These are phyloP conservation scores for Fusarium sulawesiense DNA, from an alignment of 2,329 filamentous ascomycete species.

Conservation along the genomic window DNA sequence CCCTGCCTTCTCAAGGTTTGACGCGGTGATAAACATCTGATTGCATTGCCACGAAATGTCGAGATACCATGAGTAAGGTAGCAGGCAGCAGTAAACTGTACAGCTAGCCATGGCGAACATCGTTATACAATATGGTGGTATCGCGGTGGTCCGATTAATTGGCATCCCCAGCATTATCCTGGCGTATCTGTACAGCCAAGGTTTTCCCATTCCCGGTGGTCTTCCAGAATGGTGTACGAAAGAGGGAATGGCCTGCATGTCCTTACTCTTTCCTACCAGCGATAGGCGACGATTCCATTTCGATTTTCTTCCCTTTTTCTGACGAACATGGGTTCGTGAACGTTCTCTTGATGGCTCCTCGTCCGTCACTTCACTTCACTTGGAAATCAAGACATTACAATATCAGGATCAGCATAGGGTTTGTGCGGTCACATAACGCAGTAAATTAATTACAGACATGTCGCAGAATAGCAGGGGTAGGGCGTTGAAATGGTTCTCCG, in stretches of 20 bases:
- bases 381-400: conserved; percentile 14
- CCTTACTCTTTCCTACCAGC: conserved; percentile 2
- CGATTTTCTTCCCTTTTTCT: conserved; percentile 10
- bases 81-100: background rate
- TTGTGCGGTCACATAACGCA: conserved; percentile 6
- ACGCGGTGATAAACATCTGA: conserved; percentile 24
- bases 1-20: conserved; percentile 24
- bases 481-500: background rate
- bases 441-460: conserved; percentile 8
- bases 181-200: conserved; percentile 29
- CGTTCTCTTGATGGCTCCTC: background rate
- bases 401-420: conserved; percentile 23
- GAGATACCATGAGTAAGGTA: background rate
- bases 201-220: conserved; percentile 23
- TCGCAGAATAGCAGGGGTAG: conserved; percentile 1
- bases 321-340: conserved; percentile 13
- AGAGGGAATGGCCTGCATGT: conserved; percentile 11
- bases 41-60: conserved; percentile 1
- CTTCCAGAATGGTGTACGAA: conserved; percentile 39
- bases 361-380: background rate
- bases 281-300: conserved; percentile 5
- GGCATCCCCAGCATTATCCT: conserved; percentile 31
- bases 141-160: conserved; percentile 22
- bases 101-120: background rate
- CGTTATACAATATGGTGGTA: conserved; percentile 17